phyloP scores from a whole-genome alignment of 2,329 filamentous ascomycete genomes.

The Colletotrichum acutatum region DNA sequence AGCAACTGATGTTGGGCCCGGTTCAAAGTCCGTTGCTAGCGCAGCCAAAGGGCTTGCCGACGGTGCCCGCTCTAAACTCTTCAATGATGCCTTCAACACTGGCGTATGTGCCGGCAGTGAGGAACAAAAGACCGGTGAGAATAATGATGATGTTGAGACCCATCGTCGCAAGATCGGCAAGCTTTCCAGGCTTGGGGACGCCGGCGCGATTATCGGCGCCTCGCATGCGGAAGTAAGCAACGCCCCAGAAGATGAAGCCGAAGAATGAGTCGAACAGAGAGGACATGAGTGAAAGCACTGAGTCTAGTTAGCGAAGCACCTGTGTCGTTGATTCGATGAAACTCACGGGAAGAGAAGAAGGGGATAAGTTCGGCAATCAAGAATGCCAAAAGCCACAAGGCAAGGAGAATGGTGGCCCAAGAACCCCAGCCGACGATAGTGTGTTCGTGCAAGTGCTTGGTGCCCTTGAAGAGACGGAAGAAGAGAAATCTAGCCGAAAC shows the following conservation, averaged over 20 bases:
- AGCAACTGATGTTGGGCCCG: neutral
- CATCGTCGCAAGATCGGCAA: conserved; percentile 65
- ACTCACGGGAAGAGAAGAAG: conserved; percentile 82
- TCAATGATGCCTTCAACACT: conserved; percentile 80
- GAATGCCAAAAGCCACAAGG: conserved; percentile 88
- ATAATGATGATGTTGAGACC: conserved; percentile 80
- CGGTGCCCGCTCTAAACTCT: conserved; percentile 71
- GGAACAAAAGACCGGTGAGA: conserved; percentile 80
- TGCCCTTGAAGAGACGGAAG: conserved; percentile 86
- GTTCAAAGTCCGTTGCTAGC: conserved; percentile 65
- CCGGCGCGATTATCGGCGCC: conserved; percentile 68
- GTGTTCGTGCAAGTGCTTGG: conserved; percentile 80
- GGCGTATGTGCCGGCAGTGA: conserved; percentile 84
- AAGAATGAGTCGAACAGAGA: conserved; percentile 93
- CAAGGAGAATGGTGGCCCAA: conserved; percentile 79
- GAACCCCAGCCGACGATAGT: conserved; percentile 83
- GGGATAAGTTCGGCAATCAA: conserved; percentile 93
- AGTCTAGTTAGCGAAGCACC: conserved; percentile 45
- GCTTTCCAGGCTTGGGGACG: conserved; percentile 61
- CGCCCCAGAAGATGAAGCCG: conserved; percentile 95
- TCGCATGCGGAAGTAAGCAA: conserved; percentile 83
- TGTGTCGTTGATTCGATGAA: fast-evolving
- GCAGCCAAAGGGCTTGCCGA: conserved; percentile 81
- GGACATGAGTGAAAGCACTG: conserved; percentile 79
- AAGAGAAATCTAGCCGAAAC: conserved; percentile 92